phyloP scores from a whole-genome alignment of 352 stramenopile genomes.

The Elongisporangium prolatum region DNA sequence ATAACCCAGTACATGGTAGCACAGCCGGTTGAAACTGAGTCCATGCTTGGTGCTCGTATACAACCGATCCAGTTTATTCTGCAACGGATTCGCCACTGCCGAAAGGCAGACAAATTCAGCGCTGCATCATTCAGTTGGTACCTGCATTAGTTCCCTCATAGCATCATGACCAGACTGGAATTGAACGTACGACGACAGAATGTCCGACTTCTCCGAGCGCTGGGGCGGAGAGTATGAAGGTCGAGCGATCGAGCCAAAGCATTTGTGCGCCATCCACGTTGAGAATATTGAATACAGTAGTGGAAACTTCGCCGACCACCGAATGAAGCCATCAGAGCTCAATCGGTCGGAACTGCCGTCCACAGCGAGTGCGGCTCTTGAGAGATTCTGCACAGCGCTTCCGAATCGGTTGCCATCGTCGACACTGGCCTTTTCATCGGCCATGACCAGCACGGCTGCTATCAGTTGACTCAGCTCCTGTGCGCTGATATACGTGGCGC shows the following conservation, averaged over 20 bases:
- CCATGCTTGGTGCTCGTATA: constrained; percentile 82
- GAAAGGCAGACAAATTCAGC: constrained; percentile 66
- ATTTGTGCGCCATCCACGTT: constrained; percentile 58
- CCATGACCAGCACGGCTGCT: constrained; percentile 50
- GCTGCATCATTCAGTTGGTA: constrained; percentile 14
- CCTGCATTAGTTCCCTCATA: background rate
- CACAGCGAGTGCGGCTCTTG: constrained; percentile 29
- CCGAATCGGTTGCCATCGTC: constrained; percentile 26
- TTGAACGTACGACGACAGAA: constrained; percentile 59
- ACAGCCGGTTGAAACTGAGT: constrained; percentile 80
- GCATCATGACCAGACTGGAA: background rate
- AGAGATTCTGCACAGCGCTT: constrained; percentile 35
- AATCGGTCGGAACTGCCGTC: constrained; percentile 16
- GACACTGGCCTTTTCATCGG: constrained; percentile 16
- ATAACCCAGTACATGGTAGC: constrained; percentile 80
- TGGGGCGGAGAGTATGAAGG: constrained; percentile 41
- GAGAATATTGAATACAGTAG: constrained; percentile 75
- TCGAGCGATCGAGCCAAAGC: constrained; percentile 43
- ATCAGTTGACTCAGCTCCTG: constrained; percentile 39
- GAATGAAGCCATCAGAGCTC: constrained; percentile 48
- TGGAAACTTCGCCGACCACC: constrained; percentile 59
- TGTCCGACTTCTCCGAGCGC: constrained; percentile 60
- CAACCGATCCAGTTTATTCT: constrained; percentile 52
- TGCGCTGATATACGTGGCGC: constrained; percentile 29
- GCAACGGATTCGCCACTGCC: constrained; percentile 45